Conservation (phyloP, 2,329 filamentous ascomycete species). For the Exophiala xenobiotica region DNA sequence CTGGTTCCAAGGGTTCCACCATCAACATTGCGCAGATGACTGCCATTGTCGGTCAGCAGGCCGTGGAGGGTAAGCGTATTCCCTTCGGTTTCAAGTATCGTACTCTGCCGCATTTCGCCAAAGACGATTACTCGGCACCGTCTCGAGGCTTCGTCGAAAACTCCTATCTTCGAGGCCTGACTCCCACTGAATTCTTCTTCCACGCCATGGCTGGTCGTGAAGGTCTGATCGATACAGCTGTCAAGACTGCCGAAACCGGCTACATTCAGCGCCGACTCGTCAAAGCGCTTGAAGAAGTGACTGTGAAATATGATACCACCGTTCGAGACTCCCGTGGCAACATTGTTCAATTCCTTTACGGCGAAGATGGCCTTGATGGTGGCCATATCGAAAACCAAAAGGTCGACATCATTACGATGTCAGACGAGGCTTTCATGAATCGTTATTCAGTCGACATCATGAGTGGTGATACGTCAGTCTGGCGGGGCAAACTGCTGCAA, state of each 20-base stretch:
- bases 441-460: slow-evolving; percentile 87
- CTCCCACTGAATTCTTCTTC: slow-evolving; percentile 97
- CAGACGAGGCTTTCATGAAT: slow-evolving; percentile 72
- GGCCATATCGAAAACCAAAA: slow-evolving; percentile 90
- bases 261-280: slow-evolving; percentile 98
- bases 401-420: slow-evolving; percentile 81
- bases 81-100: slow-evolving; percentile 99
- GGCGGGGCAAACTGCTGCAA: slow-evolving; percentile 74
- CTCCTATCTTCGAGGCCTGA: slow-evolving; percentile 93
- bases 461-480: slow-evolving; percentile 63
- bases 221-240: slow-evolving; percentile 98
- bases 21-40: slow-evolving; percentile 99
- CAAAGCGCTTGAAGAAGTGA: slow-evolving; percentile 96
- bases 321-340: slow-evolving; percentile 96
- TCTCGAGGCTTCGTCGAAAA: slow-evolving; percentile 98
- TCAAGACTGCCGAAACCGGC: slow-evolving; percentile 98
- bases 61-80: slow-evolving; percentile 97
- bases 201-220: slow-evolving; percentile 99
- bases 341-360: slow-evolving; percentile 95
- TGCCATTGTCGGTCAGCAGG: slow-evolving; percentile 94
- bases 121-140: slow-evolving; percentile 97
- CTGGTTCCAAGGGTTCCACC: slow-evolving; percentile 95
- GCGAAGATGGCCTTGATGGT: slow-evolving; percentile 94
- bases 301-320: slow-evolving; percentile 95
- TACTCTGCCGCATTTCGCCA: slow-evolving; percentile 95